Evolutionary conservation across 208 protist species (phyloP), one percentile per base, ranked within the genome.

Genomic region (Crithidia expoeki): DNA sequence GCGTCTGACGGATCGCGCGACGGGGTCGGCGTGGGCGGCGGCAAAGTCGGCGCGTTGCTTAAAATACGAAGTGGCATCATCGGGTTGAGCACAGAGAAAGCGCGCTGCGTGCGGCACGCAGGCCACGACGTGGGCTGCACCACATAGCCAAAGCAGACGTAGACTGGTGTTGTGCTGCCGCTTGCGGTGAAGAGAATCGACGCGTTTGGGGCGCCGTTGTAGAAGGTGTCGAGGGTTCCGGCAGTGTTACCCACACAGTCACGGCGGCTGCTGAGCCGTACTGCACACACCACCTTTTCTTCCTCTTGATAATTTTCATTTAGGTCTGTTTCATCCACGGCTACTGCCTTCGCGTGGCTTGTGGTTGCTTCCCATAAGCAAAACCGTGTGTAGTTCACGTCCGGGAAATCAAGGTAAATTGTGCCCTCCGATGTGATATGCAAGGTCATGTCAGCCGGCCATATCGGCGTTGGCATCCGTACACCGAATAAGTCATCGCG

Each of bases 221-320:
- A 82, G 4, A 64, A 25, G 10, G 61, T 51, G 66, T 86, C 80
- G n/a, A 81, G 58, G n/a, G 80, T 86, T 34, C 80, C 80, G 21
- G 80, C 80, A 17, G 80, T 73, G 42, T 82, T 86, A 47, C 76
- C 76, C 2, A 86, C 59, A 47, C 80, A 86, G 40, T 86, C 80
- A 19, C 72, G 76, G 16, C 80, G 70, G 51, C 72, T 79, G 59
- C 72, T 83, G 33, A 86, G 63, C 19, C 80, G 75, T 34, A 82
- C 68, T 1, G 69, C 52, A 49, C 80, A 86, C 27, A 36, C 47
- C 60, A 69, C 69, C 36, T 42, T 64, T 14, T 76, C 40, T 17
- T 67, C 68, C 0, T 38, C n/a, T n/a, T n/a, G n/a, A n/a, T n/a
- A n/a, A n/a, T n/a, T n/a, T n/a, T n/a, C 33, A 17, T 33, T 21